Base-by-base conservation (phyloP, 2,329 filamentous ascomycete species). In the Cadophora sp. region DNA sequence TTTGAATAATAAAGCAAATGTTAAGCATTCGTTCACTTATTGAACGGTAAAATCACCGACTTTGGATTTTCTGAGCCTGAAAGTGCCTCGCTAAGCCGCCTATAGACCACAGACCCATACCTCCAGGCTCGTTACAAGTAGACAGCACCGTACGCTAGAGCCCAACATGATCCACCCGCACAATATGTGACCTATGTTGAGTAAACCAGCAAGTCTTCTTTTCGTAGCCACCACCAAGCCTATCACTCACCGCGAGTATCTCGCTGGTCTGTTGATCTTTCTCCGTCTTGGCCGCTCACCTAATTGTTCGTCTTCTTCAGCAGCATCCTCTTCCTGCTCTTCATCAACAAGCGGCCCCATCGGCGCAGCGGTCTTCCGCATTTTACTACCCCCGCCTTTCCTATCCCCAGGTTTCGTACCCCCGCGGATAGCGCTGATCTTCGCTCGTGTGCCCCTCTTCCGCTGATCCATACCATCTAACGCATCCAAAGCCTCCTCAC, bases 401-500 rank as follows among this genome's bases (percentile, higher is more conserved):
- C 47, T 51, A 39, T 63, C 47, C 11, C 43, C 45, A 3, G 27
- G 0, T 36, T 63, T 63, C 7, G 59, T 64, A 39, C 59, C 45
- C 0, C 62, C 67, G 3, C 67, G 43, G 9, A 69, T 68, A 27
- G 66, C 66, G 14, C 48, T 66, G 24, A 67, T 64, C 36, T 69
- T 63, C 1, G 59, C 66, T 58, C 68, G 64, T 8, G 67, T 65
- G 0, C 27, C 62, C 18, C 59, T 66, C n/a, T 69, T 68, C 4
- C 63, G 58, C 5, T 59, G 48, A 65, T 65, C 65, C 53, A 73
- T 51, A 4, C 70, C 71, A 55, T 76, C 70, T 5, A 75, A 55
- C 6, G 66, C 71, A 58, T 73, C 72, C 7, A 75, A 53, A 1
- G 68, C 72, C 18, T 72, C 70, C 45, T 72, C 68, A 1, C 69